These are phyloP conservation scores for Capronia epimyces DNA, from an alignment of 2,329 filamentous ascomycete species.

Conservation along the genomic window DNA sequence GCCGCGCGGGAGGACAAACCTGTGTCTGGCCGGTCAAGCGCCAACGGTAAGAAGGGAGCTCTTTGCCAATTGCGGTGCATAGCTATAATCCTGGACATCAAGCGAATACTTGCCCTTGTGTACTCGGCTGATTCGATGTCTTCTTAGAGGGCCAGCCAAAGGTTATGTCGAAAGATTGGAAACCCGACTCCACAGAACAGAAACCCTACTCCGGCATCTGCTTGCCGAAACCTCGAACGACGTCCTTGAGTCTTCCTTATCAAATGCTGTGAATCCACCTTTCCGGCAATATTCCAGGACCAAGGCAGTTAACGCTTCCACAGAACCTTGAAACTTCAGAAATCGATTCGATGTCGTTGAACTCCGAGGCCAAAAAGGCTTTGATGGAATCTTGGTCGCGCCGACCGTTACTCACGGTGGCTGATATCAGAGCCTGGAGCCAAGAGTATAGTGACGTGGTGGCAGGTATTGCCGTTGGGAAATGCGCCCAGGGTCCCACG, in stretches of 20 bases:
- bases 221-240: neutral
- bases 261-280: neutral
- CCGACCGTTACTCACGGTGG: neutral
- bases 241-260: neutral
- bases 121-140: neutral
- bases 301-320: neutral
- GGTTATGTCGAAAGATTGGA: neutral
- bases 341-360: neutral
- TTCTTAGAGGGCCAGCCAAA: neutral
- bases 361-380: neutral
- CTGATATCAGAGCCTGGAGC: neutral
- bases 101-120: neutral
- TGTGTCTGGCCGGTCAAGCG: neutral
- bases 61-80: too few relatives aligned
- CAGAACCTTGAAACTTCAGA: neutral
- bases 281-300: neutral
- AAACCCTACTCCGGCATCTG: neutral
- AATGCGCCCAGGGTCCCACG: too few relatives aligned
- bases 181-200: neutral
- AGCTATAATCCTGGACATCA: too few relatives aligned
- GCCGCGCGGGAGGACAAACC: neutral
- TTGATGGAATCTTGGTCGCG: neutral
- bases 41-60: neutral
- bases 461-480: too few relatives aligned
- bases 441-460: neutral